Evolutionary conservation across 345 rosid genomes (phyloP).

Genomic region (Aurinia saxatilis): DNA sequence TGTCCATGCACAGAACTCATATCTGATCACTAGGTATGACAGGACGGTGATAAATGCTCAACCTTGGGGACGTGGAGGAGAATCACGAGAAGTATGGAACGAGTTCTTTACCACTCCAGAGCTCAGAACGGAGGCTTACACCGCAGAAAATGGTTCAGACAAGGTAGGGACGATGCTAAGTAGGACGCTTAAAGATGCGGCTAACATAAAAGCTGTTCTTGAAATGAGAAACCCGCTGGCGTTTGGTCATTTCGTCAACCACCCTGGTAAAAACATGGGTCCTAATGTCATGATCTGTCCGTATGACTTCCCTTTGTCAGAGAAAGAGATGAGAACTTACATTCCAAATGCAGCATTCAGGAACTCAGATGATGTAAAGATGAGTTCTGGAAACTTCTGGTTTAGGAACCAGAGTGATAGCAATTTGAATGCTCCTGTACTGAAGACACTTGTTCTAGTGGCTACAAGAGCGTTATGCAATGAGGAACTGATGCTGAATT

Average conservation of each 20-base stretch:
- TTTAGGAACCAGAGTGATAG: constrained; percentile 34
- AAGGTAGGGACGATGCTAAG: no score
- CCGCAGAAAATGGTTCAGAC: constrained; percentile 37
- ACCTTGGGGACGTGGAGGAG: constrained; percentile 79
- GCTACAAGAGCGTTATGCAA: constrained; percentile 61
- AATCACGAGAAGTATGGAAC: constrained; percentile 58
- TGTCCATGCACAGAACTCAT: constrained; percentile 55
- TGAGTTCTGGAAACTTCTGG: constrained; percentile 76
- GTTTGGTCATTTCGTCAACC: constrained; percentile 76
- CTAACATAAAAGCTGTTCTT: constrained; percentile 31
- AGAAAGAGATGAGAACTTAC: constrained; percentile 55
- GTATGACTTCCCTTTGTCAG: constrained; percentile 69
- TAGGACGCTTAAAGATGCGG: no score
- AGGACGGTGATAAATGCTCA: constrained; percentile 72
- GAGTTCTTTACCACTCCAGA: constrained; percentile 29
- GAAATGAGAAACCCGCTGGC: constrained; percentile 88
- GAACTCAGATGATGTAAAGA: constrained; percentile 43
- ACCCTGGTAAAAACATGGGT: constrained; percentile 54
- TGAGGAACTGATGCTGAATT: constrained; percentile 74
- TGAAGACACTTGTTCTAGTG: constrained; percentile 71
- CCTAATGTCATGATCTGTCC: constrained; percentile 88
- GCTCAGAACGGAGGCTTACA: constrained; percentile 16
- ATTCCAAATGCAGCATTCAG: constrained; percentile 65
- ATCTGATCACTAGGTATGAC: constrained; percentile 81
- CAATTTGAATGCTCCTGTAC: constrained; percentile 28